A percentile compares a stretch with the other conserved stretches of the same genome.
Evolutionary conservation across 1,284 basidiomycete species (phyloP).

Genomic region (Ustilago sp.): DNA sequence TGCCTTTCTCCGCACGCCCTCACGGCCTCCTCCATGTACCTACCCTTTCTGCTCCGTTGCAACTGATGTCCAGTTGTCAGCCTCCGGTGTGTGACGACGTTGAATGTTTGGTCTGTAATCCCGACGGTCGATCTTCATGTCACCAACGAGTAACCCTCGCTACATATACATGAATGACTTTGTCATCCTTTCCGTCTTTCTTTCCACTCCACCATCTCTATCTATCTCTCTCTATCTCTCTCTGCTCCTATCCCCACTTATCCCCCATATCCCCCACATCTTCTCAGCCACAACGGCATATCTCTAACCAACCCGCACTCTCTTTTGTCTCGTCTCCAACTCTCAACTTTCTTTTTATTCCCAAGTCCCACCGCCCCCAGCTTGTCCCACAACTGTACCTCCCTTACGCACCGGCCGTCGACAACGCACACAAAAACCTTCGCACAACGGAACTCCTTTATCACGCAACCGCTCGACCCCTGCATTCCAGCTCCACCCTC

Average conservation of each 20-base stretch:
- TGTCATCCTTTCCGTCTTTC: slow-evolving; percentile 8
- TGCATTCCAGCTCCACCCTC: slow-evolving; percentile 6
- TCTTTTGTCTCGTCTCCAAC: slow-evolving; percentile 24
- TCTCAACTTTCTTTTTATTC: slow-evolving; percentile 25
- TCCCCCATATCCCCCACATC: slow-evolving; percentile 1
- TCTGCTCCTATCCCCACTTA: slow-evolving; percentile 2
- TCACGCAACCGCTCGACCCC: slow-evolving; percentile 10
- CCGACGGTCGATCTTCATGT: slow-evolving; percentile 1
- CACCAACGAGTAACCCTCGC: not conserved
- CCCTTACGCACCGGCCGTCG: not conserved
- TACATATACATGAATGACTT: slow-evolving; percentile 30
- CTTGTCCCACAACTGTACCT: slow-evolving; percentile 3
- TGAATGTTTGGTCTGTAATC: slow-evolving; percentile 7
- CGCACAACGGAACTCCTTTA: not conserved
- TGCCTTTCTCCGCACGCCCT: not conserved
- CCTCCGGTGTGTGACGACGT: not conserved
- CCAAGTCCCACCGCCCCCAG: slow-evolving; percentile 7
- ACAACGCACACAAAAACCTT: not conserved
- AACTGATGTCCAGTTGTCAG: not conserved
- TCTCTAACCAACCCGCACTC: slow-evolving; percentile 13
- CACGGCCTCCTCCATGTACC: not conserved
- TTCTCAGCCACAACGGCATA: not conserved
- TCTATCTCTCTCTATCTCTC: slow-evolving; percentile 6
- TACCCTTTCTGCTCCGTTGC: not conserved
- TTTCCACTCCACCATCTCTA: slow-evolving; percentile 27